Base-by-base conservation (phyloP, 352 stramenopile genomes). In the Globisporangium mamillatum region DNA sequence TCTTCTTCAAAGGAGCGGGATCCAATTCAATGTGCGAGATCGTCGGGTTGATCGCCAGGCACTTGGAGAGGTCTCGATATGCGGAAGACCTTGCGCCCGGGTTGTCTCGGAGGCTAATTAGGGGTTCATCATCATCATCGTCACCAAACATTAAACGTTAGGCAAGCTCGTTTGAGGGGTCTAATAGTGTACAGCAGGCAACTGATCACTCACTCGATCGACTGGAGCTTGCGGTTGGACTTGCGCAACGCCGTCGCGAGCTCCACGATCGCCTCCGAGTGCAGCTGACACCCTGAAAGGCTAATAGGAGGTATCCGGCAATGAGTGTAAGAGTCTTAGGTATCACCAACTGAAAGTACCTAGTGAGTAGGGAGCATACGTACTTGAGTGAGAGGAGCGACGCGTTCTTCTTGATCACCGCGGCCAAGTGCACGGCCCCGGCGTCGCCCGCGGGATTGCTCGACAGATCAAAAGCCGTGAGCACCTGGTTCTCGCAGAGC, bases 391-490 rank as follows among this genome's bases (percentile, higher is more conserved):
- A 72, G 58, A 75, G 29, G 1, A 93, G 68, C 7, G 73, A 69
- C 1, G 78, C 60, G 36, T 89, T 92, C 54, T 87, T 88, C 68
- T 86, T 82, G 34, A 91, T 58, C 7, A 72, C 81, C 10, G 69
- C 55, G 0, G 81, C 75, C 1, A 92, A 48, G 24, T 85, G 63
- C 0, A 83, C 76, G 52, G 60, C 68, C 3, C 79, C 84, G 50
- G 80, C 80, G 60, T 89, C 73, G 9, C 72, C 74, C 3, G 91
- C 50, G 0, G 78, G 75, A 60, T 93, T 93, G 4, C 73, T 22
- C 0, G 72, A 76, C 12, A 93, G 56, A 38, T 85, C 76, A 1
- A 93, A 48, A 0, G 52, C 38, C 16, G 70, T 59, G 0, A 93
- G 65, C 1, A 53, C 66, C 55, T 69, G 72, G 67, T 91, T 93